Base-by-base conservation (phyloP, 2,329 filamentous ascomycete species). In the Pyrenophora tritici-repentis region DNA sequence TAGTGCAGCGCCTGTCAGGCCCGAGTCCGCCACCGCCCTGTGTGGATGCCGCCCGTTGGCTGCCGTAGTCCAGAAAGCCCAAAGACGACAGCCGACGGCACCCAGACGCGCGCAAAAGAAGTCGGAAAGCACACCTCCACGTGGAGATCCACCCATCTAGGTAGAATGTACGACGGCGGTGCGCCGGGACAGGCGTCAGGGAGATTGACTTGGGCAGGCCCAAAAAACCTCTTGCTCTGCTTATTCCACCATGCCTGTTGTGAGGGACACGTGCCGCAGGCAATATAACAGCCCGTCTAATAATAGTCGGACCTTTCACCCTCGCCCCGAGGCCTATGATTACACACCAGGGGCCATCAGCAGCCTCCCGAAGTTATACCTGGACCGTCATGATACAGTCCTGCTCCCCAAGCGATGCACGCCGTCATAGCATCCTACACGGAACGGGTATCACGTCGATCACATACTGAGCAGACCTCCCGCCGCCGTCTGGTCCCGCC, bases 191-290 rank as follows among this genome's bases (percentile, higher is more conserved):
- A 56, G 57, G 65, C 53, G 52, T 53, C 39, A 53, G 50, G 56
- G 56, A 64, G 53, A 68, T 62, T 60, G 65, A 52, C 34, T 43
- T 29, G 51, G 47, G 50, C 57, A 60, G 48, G 58, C 52, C 47
- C 44, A 47, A 24, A 8, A 31, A 29, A 22, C 36, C 12, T 32
- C 6, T 6, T 22, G 48, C 51, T 50, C 58, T 62, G 61, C 65
- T 67, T 58, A 63, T 66, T 56, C 44, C 62, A 61, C 62, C 56
- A 53, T 61, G 57, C 64, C 55, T 44, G 53, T 63, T 67, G 47
- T 42, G 59, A 47, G 46, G 35, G 54, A 69, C 68, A 70, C 63
- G 67, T 72, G 67, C 68, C 63, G 63, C 61, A 69, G 50, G 62
- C 67, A 68, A 71, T 71, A 72, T 65, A 62, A 52, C 42, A 46